Evolutionary conservation across 805 yeast species (phyloP).

Genomic region (Debaryomyces prosopidis): DNA sequence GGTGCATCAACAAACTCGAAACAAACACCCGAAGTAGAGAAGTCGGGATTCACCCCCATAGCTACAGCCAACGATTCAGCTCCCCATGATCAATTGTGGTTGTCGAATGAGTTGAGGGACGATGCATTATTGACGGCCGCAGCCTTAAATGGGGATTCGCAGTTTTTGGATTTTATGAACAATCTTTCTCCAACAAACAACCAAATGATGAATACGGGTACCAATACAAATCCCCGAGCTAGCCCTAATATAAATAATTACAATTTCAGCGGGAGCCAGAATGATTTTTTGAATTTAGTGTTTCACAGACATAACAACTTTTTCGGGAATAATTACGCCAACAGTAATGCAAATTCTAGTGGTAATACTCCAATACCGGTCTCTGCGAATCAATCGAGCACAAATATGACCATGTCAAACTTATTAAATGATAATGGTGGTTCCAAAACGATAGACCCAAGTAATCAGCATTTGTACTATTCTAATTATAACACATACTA

Average conservation of each 20-base stretch:
- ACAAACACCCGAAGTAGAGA: not conserved
- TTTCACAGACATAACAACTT: constrained; percentile 45
- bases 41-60: not conserved
- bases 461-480: constrained; percentile 37
- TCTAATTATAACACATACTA: constrained; percentile 39
- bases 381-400: constrained; percentile 6
- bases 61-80: constrained; percentile 14
- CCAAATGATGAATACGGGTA: constrained; percentile 5
- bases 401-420: constrained; percentile 17
- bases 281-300: constrained; percentile 51
- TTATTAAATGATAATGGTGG: constrained; percentile 12
- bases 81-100: constrained; percentile 59
- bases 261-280: constrained; percentile 29
- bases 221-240: constrained; percentile 4
- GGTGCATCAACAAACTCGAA: not conserved
- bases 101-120: constrained; percentile 67
- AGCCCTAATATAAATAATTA: constrained; percentile 6
- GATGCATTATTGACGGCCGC: constrained; percentile 76
- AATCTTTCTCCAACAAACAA: constrained; percentile 12
- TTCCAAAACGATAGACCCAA: constrained; percentile 27
- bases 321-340: constrained; percentile 4
- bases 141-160: constrained; percentile 61
- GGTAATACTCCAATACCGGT: constrained; percentile 5
- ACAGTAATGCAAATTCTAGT: constrained; percentile 4
- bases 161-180: constrained; percentile 54